Conservation (phyloP, 805 yeast species). For the Maudiozyma serrabonitensis region DNA sequence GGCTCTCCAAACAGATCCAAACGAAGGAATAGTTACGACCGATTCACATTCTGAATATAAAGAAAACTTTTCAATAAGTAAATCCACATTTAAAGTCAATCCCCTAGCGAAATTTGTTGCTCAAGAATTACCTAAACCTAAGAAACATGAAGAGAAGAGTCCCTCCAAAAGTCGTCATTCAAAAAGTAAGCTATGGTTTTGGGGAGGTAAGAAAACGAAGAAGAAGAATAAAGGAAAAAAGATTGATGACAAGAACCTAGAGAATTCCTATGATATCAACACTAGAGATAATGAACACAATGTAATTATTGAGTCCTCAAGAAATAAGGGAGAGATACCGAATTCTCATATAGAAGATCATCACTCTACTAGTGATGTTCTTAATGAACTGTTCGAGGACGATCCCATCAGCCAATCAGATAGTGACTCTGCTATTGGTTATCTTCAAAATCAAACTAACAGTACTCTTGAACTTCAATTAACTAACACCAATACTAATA, state of each 20-base stretch:
- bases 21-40: neutral
- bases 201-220: slow-evolving; percentile 10
- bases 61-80: neutral
- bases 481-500: neutral
- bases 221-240: slow-evolving; percentile 4
- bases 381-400: neutral
- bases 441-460: neutral
- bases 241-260: neutral
- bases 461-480: neutral
- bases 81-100: slow-evolving; percentile 18
- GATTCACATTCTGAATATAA: neutral
- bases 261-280: neutral
- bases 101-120: slow-evolving; percentile 25
- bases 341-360: no score
- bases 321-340: no score
- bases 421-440: neutral
- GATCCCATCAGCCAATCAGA: neutral
- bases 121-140: slow-evolving; percentile 17
- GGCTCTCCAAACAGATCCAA: neutral
- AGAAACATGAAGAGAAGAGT: slow-evolving; percentile 8
- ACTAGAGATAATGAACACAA: neutral
- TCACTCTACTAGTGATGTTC: neutral
- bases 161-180: slow-evolving; percentile 14
- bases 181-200: slow-evolving; percentile 21
- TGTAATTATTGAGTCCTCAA: neutral